Evolutionary conservation across 345 rosid species (phyloP).

Genomic region (Adansonia digitata): DNA sequence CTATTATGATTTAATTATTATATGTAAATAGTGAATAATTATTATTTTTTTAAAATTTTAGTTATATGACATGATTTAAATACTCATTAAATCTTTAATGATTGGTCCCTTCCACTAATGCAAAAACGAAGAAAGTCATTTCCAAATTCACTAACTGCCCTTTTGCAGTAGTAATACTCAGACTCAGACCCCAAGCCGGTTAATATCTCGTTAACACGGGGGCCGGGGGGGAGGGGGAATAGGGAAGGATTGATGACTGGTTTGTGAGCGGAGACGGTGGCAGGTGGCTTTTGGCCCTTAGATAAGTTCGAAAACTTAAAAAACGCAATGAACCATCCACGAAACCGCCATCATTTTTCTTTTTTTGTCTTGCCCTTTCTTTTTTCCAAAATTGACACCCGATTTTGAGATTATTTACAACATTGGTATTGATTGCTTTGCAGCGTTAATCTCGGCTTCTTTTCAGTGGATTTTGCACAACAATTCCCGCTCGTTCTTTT

Average conservation of each 20-base stretch:
- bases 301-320: conserved; percentile 13
- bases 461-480: conserved; percentile 12
- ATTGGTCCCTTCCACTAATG: too few relatives aligned
- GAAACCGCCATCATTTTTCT: conserved; percentile 13
- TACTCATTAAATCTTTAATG: too few relatives aligned
- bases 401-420: not conserved
- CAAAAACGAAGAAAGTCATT: not conserved
- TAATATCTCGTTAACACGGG: too few relatives aligned
- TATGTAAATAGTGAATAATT: too few relatives aligned
- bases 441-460: conserved; percentile 33
- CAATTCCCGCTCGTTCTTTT: not conserved
- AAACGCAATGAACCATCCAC: not conserved
- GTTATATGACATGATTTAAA: too few relatives aligned
- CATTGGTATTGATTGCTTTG: conserved; percentile 7
- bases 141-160: too few relatives aligned
- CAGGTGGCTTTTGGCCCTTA: conserved; percentile 12
- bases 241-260: not conserved
- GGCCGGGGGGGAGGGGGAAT: not conserved
- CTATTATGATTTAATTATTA: too few relatives aligned
- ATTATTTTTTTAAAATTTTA: too few relatives aligned
- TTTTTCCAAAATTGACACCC: not conserved
- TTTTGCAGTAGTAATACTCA: too few relatives aligned
- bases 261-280: not conserved
- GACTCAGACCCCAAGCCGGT: too few relatives aligned
- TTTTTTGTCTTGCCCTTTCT: too few relatives aligned